A percentile compares a stretch with the other conserved stretches of the same genome.
phyloP scores from a whole-genome alignment of 345 rosid species.

The Sonneratia caseolaris region DNA sequence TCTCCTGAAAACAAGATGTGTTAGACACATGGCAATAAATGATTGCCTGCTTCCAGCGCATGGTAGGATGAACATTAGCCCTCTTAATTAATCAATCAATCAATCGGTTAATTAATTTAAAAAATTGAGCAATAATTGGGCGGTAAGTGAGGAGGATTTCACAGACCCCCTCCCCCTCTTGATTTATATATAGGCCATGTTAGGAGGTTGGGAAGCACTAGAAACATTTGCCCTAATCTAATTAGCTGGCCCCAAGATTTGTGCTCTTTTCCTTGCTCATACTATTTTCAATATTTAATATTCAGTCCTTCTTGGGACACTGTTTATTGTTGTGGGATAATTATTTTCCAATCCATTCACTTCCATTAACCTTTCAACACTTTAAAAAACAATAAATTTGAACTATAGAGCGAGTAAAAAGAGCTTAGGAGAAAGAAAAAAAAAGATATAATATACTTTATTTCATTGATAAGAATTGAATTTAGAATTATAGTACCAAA shows the following conservation, averaged over 20 bases:
- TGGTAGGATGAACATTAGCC: neutral
- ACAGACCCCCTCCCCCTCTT: neutral
- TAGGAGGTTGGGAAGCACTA: constrained; percentile 6
- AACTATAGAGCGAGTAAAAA: too few species aligned
- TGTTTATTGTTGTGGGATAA: too few species aligned
- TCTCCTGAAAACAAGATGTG: neutral
- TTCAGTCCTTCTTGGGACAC: too few species aligned
- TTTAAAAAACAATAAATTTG: too few species aligned
- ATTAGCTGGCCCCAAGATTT: neutral
- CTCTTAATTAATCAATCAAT: neutral
- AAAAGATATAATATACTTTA: too few species aligned
- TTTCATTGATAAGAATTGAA: too few species aligned
- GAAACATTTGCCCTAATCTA: neutral
- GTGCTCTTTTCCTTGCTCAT: neutral
- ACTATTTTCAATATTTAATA: too few species aligned
- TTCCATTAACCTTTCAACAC: too few species aligned
- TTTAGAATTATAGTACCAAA: too few species aligned
- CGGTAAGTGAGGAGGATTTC: constrained; percentile 1
- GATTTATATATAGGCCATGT: neutral
- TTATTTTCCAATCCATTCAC: too few species aligned
- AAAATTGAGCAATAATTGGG: neutral
- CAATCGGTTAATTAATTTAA: too few species aligned
- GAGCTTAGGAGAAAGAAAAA: too few species aligned
- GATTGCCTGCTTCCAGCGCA: neutral
- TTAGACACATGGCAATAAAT: neutral